Evolutionary conservation across 179 eudicot species (phyloP).

Genomic region (Sideroxylon spinosum): DNA sequence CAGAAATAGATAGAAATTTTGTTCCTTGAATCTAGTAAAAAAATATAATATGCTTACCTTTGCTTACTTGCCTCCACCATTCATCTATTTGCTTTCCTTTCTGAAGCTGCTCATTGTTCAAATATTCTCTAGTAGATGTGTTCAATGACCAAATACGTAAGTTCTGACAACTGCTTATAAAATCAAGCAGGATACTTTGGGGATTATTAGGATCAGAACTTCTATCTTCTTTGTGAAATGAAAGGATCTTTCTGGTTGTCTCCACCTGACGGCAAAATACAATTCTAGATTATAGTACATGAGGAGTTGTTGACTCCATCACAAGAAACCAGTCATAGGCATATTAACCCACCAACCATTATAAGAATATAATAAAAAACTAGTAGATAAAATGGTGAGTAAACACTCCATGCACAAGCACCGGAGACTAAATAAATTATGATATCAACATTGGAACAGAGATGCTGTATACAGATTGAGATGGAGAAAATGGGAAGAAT

Average conservation of each 20-base stretch:
- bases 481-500: conserved; percentile 3
- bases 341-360: not conserved
- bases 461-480: not conserved
- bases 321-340: not conserved
- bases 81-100: conserved; percentile 98
- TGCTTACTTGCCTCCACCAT: conserved; percentile 95
- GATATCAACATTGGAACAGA: not conserved
- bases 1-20: too few relatives aligned
- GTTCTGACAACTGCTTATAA: conserved; percentile 89
- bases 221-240: conserved; percentile 85
- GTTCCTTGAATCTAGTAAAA: not conserved
- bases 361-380: not conserved
- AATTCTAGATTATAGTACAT: not conserved
- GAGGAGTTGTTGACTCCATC: not conserved
- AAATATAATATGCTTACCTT: conserved; percentile 43
- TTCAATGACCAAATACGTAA: conserved; percentile 88
- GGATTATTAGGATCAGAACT: conserved; percentile 73
- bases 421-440: not conserved
- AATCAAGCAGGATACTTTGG: conserved; percentile 80
- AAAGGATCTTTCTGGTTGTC: conserved; percentile 70
- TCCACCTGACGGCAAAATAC: conserved; percentile 51
- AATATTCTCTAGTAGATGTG: conserved; percentile 61
- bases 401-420: not conserved
- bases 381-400: not conserved
- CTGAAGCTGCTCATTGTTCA: conserved; percentile 85